Evolutionary conservation across 495 filamentous ascomycete genomes (phyloP).

Genomic region (Tuber microsphaerosporum): DNA sequence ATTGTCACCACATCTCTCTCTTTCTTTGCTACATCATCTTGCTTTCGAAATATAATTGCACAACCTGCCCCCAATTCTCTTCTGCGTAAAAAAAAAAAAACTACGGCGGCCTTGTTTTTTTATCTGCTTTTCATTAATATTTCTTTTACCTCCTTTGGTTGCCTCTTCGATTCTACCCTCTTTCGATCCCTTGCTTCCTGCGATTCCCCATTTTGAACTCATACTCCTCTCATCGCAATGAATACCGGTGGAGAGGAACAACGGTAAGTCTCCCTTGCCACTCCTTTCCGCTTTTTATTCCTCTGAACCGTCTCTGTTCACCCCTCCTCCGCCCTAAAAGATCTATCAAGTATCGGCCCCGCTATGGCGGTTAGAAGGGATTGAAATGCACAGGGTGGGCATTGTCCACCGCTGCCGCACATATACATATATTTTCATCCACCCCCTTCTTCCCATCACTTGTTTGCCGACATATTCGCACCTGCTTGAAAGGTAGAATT

Average conservation of each 20-base stretch:
- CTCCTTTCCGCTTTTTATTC: neutral
- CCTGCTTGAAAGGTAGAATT: conserved; percentile 11
- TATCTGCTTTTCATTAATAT: neutral
- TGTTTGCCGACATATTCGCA: conserved; percentile 14
- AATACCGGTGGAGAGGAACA: conserved; percentile 34
- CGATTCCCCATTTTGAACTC: neutral
- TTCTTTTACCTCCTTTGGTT: neutral
- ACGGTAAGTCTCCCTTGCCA: conserved; percentile 19
- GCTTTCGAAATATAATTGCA: neutral
- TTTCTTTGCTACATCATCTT: neutral
- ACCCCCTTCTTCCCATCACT: conserved; percentile 5
- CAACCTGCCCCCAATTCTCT: neutral
- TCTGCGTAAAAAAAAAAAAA: neutral
- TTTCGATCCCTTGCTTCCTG: conserved; percentile 3
- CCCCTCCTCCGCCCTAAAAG: neutral
- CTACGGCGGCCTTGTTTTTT: neutral
- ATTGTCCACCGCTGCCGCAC: neutral
- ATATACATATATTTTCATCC: neutral
- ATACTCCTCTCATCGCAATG: conserved; percentile 15
- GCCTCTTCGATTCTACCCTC: neutral
- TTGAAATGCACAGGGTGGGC: neutral
- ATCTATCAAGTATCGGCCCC: neutral
- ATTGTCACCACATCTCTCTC: neutral
- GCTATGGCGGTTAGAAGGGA: conserved; percentile 1
- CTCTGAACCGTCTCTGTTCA: neutral